Conservation (phyloP, 441 rosid species). For the Brassica balearica region DNA sequence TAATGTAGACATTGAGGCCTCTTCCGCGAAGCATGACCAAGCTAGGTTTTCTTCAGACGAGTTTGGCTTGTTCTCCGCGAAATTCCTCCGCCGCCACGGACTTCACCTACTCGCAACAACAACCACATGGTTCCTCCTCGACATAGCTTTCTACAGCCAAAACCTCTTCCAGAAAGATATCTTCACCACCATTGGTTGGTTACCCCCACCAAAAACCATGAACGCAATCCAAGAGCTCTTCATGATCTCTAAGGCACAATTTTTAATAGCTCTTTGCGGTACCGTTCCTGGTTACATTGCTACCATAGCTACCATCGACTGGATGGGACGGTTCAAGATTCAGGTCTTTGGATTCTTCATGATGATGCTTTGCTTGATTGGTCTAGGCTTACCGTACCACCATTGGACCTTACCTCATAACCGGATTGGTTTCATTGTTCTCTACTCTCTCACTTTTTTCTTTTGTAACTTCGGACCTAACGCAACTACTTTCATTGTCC, state of each 20-base stretch:
- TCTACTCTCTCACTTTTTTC: conserved; percentile 63
- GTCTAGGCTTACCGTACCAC: conserved; percentile 60
- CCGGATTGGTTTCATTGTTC: conserved; percentile 52
- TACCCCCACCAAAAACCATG: conserved; percentile 60
- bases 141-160: conserved; percentile 66
- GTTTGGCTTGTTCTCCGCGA: conserved; percentile 50
- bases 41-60: conserved; percentile 42
- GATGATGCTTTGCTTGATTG: conserved; percentile 61
- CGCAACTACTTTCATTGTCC: conserved; percentile 66
- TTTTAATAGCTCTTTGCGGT: conserved; percentile 57
- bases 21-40: conserved; percentile 40
- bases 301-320: conserved; percentile 50
- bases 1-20: conserved; percentile 53
- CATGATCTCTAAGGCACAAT: conserved; percentile 53
- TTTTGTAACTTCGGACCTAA: conserved; percentile 72
- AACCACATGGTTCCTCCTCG: conserved; percentile 62
- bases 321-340: conserved; percentile 50
- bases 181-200: conserved; percentile 63
- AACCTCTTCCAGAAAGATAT: conserved; percentile 68
- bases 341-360: conserved; percentile 56
- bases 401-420: conserved; percentile 56
- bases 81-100: conserved; percentile 55
- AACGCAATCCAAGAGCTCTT: conserved; percentile 59
- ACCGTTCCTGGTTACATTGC: conserved; percentile 65
- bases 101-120: conserved; percentile 58